phyloP scores from a whole-genome alignment of 2,329 filamentous ascomycete species.

The Fusarium bactridioides region DNA sequence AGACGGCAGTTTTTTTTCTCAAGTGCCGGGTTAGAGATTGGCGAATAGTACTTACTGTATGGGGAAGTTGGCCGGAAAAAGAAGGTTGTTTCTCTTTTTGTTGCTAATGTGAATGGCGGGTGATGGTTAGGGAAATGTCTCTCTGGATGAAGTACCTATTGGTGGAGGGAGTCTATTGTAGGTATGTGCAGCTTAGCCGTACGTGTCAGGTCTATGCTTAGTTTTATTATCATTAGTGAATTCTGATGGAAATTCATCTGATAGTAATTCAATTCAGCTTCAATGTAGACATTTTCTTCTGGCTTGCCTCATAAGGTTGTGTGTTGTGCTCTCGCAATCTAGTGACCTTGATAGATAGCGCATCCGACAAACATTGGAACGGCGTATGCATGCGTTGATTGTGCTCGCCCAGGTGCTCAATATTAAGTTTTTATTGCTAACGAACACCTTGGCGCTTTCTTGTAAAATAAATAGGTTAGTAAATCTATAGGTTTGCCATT shows the following conservation, averaged over 20 bases:
- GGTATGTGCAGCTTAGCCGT: too few species aligned
- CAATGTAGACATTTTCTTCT: fast-evolving
- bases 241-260: too few species aligned
- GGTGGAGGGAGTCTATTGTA: background rate
- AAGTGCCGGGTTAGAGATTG: conserved; percentile 3
- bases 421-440: too few species aligned
- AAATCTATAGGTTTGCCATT: fast-evolving
- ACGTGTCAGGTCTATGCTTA: background rate
- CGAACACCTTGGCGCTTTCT: background rate
- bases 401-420: background rate
- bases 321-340: background rate
- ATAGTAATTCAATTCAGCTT: background rate
- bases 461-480: fast-evolving
- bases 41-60: background rate
- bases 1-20: background rate
- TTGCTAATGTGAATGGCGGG: background rate
- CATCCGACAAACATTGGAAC: background rate
- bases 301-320: background rate
- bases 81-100: background rate
- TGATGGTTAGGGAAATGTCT: background rate
- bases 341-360: background rate
- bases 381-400: background rate
- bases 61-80: background rate
- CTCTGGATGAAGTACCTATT: background rate
- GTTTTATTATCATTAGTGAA: background rate